phyloP scores from a whole-genome alignment of 164 flowering plant species.

The Dillenia suffruticosa region DNA sequence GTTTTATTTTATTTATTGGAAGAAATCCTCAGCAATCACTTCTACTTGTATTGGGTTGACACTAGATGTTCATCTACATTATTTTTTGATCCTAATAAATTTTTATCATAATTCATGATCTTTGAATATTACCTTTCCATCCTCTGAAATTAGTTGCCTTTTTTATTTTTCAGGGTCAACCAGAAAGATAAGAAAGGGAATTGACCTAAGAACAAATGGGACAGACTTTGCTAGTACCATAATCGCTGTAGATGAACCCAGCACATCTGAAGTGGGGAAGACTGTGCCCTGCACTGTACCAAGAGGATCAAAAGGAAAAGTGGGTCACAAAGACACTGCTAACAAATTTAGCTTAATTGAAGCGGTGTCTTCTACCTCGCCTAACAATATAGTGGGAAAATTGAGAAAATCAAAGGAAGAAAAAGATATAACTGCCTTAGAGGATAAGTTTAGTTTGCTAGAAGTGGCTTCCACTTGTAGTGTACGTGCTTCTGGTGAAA shows the following conservation, averaged over 20 bases:
- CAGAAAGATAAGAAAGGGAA: slow-evolving; percentile 10
- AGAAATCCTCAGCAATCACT: background rate
- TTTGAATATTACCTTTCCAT: background rate
- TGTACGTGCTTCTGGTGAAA: slow-evolving; percentile 12
- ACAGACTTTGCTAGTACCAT: slow-evolving; percentile 52
- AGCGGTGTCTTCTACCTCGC: slow-evolving; percentile 9
- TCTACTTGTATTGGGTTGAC: background rate
- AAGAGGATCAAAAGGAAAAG: slow-evolving; percentile 17
- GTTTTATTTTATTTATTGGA: background rate
- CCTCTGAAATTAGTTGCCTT: slow-evolving; percentile 9
- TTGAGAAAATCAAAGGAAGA: slow-evolving; percentile 18
- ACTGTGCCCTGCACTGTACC: slow-evolving; percentile 9
- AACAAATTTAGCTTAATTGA: slow-evolving; percentile 8
- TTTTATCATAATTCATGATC: background rate
- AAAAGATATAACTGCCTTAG: background rate
- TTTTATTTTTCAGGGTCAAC: slow-evolving; percentile 40
- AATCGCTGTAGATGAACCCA: slow-evolving; percentile 48
- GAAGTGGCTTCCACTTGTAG: slow-evolving; percentile 13
- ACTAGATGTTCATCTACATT: background rate
- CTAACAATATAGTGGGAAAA: slow-evolving; percentile 6
- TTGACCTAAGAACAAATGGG: slow-evolving; percentile 23
- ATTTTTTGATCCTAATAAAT: background rate
- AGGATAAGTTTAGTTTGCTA: slow-evolving; percentile 7
- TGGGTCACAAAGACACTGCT: slow-evolving; percentile 4
- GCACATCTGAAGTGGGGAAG: slow-evolving; percentile 13